Conservation (phyloP, 2,329 filamentous ascomycete genomes). For the Calonectria fujianensis region DNA sequence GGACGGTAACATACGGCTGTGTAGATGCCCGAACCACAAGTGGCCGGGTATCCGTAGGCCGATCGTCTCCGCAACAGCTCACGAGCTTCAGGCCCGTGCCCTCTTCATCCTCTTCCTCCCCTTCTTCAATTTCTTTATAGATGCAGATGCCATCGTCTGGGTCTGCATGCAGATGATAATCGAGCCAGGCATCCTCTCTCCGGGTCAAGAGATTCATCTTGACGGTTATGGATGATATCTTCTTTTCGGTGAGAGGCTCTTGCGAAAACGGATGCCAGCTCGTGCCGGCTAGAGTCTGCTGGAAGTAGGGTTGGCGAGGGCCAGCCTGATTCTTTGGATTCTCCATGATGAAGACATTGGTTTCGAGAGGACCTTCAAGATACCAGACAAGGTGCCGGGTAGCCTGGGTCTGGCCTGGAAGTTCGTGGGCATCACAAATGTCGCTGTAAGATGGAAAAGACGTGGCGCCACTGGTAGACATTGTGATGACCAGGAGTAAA, state of each 20-base stretch:
- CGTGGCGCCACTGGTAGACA: too few species aligned
- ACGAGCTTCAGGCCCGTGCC: neutral
- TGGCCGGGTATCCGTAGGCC: neutral
- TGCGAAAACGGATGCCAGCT: neutral
- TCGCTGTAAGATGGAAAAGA: neutral
- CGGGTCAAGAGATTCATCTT: neutral
- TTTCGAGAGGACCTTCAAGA: neutral
- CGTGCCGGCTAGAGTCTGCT: neutral
- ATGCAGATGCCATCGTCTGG: slow-evolving; percentile 1
- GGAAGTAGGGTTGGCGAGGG: neutral
- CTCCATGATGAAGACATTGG: neutral
- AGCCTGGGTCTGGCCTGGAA: neutral
- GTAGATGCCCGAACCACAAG: slow-evolving; percentile 4
- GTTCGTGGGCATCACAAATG: neutral
- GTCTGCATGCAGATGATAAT: slow-evolving; percentile 21
- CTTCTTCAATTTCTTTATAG: neutral
- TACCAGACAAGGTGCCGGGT: neutral
- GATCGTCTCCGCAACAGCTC: slow-evolving; percentile 33
- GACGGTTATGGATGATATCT: slow-evolving; percentile 19
- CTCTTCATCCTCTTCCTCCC: neutral
- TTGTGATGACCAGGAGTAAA: too few species aligned
- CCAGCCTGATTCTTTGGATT: neutral
- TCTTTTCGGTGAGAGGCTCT: neutral
- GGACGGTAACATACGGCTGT: slow-evolving; percentile 45
- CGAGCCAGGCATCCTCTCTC: neutral